A percentile compares a stretch with the other conserved stretches of the same genome.
Conservation (phyloP, 257 asterid genomes). For the Cynanchum wilfordii region DNA sequence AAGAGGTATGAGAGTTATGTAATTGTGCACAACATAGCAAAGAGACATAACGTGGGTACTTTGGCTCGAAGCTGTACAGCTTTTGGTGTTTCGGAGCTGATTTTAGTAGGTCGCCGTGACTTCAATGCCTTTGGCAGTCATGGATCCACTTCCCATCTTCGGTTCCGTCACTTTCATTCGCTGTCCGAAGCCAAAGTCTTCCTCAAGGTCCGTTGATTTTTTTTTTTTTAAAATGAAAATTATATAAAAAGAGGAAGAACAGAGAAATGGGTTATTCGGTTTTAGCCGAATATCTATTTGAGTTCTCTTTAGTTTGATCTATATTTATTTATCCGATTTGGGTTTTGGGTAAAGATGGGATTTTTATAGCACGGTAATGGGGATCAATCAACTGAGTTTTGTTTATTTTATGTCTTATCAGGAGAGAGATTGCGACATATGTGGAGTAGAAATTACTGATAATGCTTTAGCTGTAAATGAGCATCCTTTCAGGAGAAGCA, state of each 20-base stretch:
- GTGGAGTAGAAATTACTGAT: conserved; percentile 95
- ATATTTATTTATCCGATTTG: neutral
- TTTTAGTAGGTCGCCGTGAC: conserved; percentile 83
- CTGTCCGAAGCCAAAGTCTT: conserved; percentile 63
- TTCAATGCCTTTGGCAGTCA: conserved; percentile 97
- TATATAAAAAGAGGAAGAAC: neutral
- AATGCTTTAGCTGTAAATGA: conserved; percentile 61
- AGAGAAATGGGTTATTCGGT: neutral
- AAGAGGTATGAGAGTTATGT: conserved; percentile 62
- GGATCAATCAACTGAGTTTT: conserved; percentile 9
- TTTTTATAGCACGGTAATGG: neutral
- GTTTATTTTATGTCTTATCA: conserved; percentile 23
- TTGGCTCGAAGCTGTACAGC: conserved; percentile 97
- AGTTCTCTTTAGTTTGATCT: neutral
- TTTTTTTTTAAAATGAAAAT: neutral
- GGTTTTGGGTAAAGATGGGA: neutral
- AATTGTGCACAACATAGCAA: conserved; percentile 87
- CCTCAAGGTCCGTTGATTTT: conserved; percentile 50
- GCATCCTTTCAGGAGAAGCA: conserved; percentile 86
- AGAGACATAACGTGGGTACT: conserved; percentile 98
- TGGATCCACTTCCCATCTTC: conserved; percentile 80
- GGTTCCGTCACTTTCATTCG: conserved; percentile 79
- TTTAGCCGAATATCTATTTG: neutral
- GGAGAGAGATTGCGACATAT: conserved; percentile 89
- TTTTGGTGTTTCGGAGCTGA: conserved; percentile 85